Conservation (phyloP, 169 alveolate species). For the Plasmodium relictum region DNA sequence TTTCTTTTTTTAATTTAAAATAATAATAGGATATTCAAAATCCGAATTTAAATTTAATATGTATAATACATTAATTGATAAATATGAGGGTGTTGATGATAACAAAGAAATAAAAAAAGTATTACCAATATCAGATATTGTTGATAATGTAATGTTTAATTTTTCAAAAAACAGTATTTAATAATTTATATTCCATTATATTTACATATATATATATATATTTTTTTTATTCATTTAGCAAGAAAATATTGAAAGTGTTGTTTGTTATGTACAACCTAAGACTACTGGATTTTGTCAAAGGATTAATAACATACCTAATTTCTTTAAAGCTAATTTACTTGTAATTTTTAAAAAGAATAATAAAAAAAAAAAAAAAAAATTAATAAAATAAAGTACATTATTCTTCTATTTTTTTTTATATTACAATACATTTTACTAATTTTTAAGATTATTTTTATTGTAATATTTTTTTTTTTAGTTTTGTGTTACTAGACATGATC, state of each 20-base stretch:
- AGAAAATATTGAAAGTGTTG: slow-evolving; percentile 60
- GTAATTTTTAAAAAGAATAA: slow-evolving; percentile 1
- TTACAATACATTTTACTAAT: too few relatives aligned
- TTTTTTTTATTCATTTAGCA: background rate
- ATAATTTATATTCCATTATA: too few relatives aligned
- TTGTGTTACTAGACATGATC: slow-evolving; percentile 63
- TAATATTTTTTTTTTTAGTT: slow-evolving; percentile 20
- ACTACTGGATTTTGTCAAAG: slow-evolving; percentile 64
- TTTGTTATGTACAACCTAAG: slow-evolving; percentile 65
- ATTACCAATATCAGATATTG: background rate
- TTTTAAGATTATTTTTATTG: too few relatives aligned
- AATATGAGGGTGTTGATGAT: slow-evolving; percentile 28
- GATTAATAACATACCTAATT: slow-evolving; percentile 44
- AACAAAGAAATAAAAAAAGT: slow-evolving; percentile 6
- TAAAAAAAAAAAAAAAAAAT: background rate
- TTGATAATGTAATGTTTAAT: slow-evolving; percentile 1
- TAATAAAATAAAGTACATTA: background rate
- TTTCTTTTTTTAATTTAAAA: background rate
- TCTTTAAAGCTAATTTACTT: slow-evolving; percentile 50
- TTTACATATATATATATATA: background rate
- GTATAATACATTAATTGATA: slow-evolving; percentile 42
- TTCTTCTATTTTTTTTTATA: too few relatives aligned
- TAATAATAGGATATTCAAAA: background rate
- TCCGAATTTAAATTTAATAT: slow-evolving; percentile 51
- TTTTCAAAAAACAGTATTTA: too few relatives aligned